Percentiles rank a stretch among this genome's conserved stretches.
Conservation (phyloP, 1,139 yeast genomes). For the Citeromyces siamensis region DNA sequence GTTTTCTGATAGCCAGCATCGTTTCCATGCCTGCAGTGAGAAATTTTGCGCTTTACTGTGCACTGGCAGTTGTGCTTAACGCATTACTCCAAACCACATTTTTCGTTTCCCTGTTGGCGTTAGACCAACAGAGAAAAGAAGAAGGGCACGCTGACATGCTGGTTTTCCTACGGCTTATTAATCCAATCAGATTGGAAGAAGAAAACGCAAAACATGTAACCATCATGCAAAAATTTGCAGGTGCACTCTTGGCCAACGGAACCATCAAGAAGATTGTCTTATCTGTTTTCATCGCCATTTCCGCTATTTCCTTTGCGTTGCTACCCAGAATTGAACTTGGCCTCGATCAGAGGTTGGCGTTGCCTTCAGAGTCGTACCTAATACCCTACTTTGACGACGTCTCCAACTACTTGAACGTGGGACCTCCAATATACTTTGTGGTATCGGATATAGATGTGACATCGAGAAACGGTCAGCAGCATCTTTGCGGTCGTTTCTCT, state of each 20-base stretch:
- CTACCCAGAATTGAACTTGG: slow-evolving; percentile 68
- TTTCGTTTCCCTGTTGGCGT: slow-evolving; percentile 58
- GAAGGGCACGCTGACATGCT: slow-evolving; percentile 45
- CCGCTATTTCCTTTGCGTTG: slow-evolving; percentile 55
- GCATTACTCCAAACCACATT: slow-evolving; percentile 71
- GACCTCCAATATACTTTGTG: slow-evolving; percentile 88
- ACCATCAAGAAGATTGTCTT: slow-evolving; percentile 33
- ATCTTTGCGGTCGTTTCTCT: slow-evolving; percentile 78
- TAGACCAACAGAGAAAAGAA: slow-evolving; percentile 57
- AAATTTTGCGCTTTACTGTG: slow-evolving; percentile 85
- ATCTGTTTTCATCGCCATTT: slow-evolving; percentile 42
- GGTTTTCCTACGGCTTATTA: slow-evolving; percentile 29
- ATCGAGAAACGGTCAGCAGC: slow-evolving; percentile 45
- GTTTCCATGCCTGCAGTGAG: slow-evolving; percentile 95
- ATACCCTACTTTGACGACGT: slow-evolving; percentile 71
- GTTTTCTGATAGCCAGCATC: slow-evolving; percentile 66
- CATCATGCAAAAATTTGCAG: slow-evolving; percentile 36
- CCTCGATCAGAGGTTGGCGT: slow-evolving; percentile 79
- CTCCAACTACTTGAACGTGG: slow-evolving; percentile 63
- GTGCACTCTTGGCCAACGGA: slow-evolving; percentile 37
- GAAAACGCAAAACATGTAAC: slow-evolving; percentile 11
- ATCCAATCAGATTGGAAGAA: neutral
- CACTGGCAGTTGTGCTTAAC: slow-evolving; percentile 74
- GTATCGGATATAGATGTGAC: slow-evolving; percentile 57
- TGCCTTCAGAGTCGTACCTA: slow-evolving; percentile 74